Conservation (phyloP, 2,329 filamentous ascomycete species). For the Huntiella savannae region DNA sequence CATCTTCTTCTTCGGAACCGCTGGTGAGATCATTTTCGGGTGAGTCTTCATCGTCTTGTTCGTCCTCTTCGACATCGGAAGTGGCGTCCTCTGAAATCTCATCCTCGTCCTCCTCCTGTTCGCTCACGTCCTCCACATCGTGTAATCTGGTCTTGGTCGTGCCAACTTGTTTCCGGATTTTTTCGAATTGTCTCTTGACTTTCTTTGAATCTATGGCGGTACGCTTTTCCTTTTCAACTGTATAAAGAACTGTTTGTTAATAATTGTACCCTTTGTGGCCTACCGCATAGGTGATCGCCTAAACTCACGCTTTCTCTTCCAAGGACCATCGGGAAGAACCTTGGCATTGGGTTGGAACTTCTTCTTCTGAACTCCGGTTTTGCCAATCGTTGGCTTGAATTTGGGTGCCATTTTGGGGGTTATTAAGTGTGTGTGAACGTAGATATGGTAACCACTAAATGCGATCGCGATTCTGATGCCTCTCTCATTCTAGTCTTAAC, state of each 20-base stretch:
- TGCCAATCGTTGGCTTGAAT: conserved; percentile 1
- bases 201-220: conserved; percentile 83
- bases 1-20: not conserved
- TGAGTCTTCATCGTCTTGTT: conserved; percentile 14
- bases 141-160: not conserved
- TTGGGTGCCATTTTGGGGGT: not conserved
- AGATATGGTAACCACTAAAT: too few relatives aligned
- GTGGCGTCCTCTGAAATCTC: conserved; percentile 12
- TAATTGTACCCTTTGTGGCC: not conserved
- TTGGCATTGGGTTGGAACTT: conserved; percentile 52
- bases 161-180: conserved; percentile 41
- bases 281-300: not conserved
- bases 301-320: conserved; percentile 51
- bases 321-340: conserved; percentile 77
- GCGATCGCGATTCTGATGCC: too few relatives aligned
- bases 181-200: conserved; percentile 79
- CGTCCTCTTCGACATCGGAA: conserved; percentile 14
- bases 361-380: conserved; percentile 6
- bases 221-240: conserved; percentile 76
- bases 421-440: too few relatives aligned
- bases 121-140: not conserved
- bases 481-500: too few relatives aligned
- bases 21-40: conserved; percentile 18
- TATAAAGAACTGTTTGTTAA: not conserved
- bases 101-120: conserved; percentile 17